phyloP scores from a whole-genome alignment of 148 eudicot genomes.

The Chenopodium berlandieri region DNA sequence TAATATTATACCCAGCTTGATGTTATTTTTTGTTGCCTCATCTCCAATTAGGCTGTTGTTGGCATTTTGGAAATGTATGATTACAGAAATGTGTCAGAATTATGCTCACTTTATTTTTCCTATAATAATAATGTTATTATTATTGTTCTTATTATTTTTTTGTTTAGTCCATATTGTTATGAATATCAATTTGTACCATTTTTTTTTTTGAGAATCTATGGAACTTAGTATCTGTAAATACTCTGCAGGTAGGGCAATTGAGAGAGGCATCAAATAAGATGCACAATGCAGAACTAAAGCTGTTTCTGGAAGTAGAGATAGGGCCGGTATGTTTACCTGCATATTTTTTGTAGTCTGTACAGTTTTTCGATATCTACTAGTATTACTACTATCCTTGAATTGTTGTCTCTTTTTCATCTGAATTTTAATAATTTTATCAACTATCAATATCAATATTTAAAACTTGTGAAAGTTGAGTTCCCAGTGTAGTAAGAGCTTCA shows the following conservation, averaged over 20 bases:
- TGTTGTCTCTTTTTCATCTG: background rate
- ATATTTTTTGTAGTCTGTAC: background rate
- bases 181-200: background rate
- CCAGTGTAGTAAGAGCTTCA: background rate
- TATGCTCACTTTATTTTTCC: background rate
- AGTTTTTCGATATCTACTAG: background rate
- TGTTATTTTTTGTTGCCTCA: background rate
- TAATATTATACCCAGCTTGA: background rate
- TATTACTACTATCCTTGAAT: background rate
- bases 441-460: background rate
- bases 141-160: background rate
- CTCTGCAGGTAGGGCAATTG: constrained; percentile 74
- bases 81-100: background rate
- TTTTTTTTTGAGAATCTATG: background rate
- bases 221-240: background rate
- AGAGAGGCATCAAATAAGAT: constrained; percentile 73
- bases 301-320: constrained; percentile 79
- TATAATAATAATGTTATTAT: no score
- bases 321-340: constrained; percentile 54
- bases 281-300: constrained; percentile 75
- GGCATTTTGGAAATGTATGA: background rate
- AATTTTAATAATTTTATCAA: background rate
- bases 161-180: background rate
- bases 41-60: background rate
- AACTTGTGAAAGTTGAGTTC: background rate